Evolutionary conservation across 345 rosid species (phyloP).

Genomic region (Hypericum perforatum): DNA sequence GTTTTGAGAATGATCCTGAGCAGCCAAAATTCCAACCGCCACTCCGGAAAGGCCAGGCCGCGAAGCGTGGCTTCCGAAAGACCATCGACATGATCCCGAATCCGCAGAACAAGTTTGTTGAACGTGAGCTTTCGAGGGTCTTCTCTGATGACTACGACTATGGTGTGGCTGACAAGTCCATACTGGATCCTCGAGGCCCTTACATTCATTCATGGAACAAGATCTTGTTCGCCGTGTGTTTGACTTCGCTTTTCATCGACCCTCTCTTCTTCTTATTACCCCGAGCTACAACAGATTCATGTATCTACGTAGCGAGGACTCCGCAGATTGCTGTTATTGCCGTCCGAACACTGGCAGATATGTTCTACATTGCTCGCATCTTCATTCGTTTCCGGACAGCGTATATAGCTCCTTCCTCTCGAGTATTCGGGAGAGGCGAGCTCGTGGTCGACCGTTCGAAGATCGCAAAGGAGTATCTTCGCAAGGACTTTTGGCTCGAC

Average conservation of each 20-base stretch:
- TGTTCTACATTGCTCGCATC: background rate
- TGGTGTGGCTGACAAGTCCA: background rate
- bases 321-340: background rate
- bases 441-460: background rate
- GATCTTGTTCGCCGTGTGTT: conserved; percentile 1
- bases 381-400: conserved; percentile 1
- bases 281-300: background rate
- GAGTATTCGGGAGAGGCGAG: conserved; percentile 7
- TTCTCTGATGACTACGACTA: conserved; percentile 7
- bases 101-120: background rate
- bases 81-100: background rate
- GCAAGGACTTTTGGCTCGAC: conserved; percentile 5
- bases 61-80: background rate
- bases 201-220: background rate
- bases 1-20: conserved; percentile 9
- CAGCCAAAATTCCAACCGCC: conserved; percentile 4
- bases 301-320: background rate
- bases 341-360: conserved; percentile 1
- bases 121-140: conserved; percentile 3
- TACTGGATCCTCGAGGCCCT: conserved; percentile 5
- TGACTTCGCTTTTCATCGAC: background rate
- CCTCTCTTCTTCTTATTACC: conserved; percentile 8
- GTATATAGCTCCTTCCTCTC: background rate
- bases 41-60: background rate
- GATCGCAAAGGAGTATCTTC: background rate